These are phyloP conservation scores for Sphagnurus paluster DNA, from an alignment of 1,284 basidiomycete genomes.

Conservation along the genomic window DNA sequence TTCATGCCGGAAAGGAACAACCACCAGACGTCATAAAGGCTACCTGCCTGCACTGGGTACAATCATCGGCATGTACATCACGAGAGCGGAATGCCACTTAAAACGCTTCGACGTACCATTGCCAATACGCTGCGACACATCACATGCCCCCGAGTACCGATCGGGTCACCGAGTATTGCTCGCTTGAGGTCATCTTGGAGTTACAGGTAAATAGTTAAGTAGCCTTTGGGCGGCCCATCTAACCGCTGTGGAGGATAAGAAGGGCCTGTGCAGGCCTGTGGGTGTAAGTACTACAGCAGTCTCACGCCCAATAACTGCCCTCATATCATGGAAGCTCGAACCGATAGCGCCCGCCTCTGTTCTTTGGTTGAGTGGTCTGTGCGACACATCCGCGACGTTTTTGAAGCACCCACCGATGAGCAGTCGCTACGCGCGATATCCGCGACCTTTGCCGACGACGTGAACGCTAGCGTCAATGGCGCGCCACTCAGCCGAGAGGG, in stretches of 20 bases:
- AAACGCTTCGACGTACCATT: conserved; percentile 12
- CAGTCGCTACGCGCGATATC: conserved; percentile 45
- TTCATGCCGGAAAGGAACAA: too few species aligned
- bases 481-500: conserved; percentile 37
- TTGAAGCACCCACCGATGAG: conserved; percentile 48
- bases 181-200: conserved; percentile 13
- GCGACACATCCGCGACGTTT: conserved; percentile 49
- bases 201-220: conserved; percentile 18
- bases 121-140: conserved; percentile 5
- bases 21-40: too few species aligned
- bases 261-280: not conserved
- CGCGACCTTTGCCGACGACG: conserved; percentile 43
- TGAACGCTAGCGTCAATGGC: conserved; percentile 48
- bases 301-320: not conserved
- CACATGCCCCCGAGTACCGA: conserved; percentile 11
- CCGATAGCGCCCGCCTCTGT: conserved; percentile 27
- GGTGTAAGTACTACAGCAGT: not conserved
- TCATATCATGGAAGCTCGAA: conserved; percentile 17
- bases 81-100: conserved; percentile 9
- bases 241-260: conserved; percentile 16
- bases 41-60: too few species aligned
- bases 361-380: conserved; percentile 54
- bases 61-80: conserved; percentile 12
- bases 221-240: conserved; percentile 14
- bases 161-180: conserved; percentile 11